Conservation (phyloP, 371 early-diverging fungal species). For the Smittium mucronatum region DNA sequence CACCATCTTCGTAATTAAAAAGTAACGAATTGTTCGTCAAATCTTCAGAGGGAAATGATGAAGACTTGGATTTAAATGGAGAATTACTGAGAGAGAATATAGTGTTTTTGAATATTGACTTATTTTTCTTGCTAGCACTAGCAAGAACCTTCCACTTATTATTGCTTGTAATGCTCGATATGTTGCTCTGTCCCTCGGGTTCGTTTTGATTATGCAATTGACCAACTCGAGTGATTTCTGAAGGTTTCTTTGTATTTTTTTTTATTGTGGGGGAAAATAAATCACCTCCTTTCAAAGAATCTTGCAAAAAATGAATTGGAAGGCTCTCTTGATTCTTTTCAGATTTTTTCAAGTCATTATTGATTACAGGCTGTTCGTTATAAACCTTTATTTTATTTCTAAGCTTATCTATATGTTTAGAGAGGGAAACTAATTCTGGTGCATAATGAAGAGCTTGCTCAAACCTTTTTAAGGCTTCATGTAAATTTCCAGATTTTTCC, state of each 20-base stretch:
- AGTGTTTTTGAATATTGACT: background rate
- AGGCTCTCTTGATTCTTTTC: background rate
- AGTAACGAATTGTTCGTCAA: background rate
- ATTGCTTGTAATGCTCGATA: background rate
- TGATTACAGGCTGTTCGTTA: background rate
- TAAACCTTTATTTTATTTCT: constrained; percentile 12
- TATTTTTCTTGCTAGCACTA: background rate
- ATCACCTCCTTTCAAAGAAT: background rate
- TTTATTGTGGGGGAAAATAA: background rate
- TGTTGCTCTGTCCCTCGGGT: background rate
- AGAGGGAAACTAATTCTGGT: constrained; percentile 27
- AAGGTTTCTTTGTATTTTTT: background rate
- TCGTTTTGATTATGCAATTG: background rate
- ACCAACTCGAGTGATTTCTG: background rate
- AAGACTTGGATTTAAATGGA: background rate
- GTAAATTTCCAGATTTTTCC: constrained; percentile 31
- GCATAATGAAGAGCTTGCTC: constrained; percentile 31
- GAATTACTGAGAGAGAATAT: background rate
- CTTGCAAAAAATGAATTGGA: background rate
- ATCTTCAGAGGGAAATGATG: background rate
- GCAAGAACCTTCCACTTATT: background rate
- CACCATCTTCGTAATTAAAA: background rate
- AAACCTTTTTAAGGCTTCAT: constrained; percentile 30
- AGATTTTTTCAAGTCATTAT: too few species aligned
- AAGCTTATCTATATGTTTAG: constrained; percentile 29